Percentiles rank a stretch among this genome's conserved stretches.
These are phyloP conservation scores for Sechiopsis laciniata DNA, from an alignment of 306 rosid genomes.

Conservation along the genomic window DNA sequence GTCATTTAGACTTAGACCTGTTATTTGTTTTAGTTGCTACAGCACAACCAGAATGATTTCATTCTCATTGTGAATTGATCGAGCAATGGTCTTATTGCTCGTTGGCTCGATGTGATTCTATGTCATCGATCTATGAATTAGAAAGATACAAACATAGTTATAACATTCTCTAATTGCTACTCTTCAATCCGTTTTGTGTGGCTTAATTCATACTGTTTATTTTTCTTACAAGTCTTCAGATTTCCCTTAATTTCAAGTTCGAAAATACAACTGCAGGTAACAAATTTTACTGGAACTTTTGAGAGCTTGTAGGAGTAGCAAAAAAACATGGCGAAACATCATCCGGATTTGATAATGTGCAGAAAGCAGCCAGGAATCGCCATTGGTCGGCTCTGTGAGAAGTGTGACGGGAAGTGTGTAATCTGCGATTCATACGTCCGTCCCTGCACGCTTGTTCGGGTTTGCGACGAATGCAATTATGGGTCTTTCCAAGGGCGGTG, in stretches of 20 bases:
- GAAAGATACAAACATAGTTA: not conserved
- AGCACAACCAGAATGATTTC: not conserved
- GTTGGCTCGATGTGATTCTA: not conserved
- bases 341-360: slow-evolving; percentile 76
- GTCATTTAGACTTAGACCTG: not conserved
- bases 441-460: slow-evolving; percentile 86
- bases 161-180: not conserved
- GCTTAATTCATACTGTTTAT: not conserved
- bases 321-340: slow-evolving; percentile 69
- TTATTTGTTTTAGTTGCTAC: not conserved
- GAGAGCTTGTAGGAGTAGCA: slow-evolving; percentile 21
- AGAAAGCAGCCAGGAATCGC: slow-evolving; percentile 84
- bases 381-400: slow-evolving; percentile 63
- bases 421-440: slow-evolving; percentile 72
- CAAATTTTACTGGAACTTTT: not conserved
- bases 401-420: slow-evolving; percentile 72
- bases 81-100: not conserved
- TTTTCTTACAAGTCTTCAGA: not conserved
- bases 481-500: slow-evolving; percentile 38
- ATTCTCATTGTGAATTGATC: not conserved
- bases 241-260: not conserved
- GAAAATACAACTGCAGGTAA: not conserved
- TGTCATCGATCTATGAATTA: not conserved
- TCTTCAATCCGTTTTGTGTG: not conserved
- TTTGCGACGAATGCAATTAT: slow-evolving; percentile 35